Percentiles rank a stretch among this genome's conserved stretches.
Conservation (phyloP, 2,329 filamentous ascomycete genomes). For the Sporothrix humicola region DNA sequence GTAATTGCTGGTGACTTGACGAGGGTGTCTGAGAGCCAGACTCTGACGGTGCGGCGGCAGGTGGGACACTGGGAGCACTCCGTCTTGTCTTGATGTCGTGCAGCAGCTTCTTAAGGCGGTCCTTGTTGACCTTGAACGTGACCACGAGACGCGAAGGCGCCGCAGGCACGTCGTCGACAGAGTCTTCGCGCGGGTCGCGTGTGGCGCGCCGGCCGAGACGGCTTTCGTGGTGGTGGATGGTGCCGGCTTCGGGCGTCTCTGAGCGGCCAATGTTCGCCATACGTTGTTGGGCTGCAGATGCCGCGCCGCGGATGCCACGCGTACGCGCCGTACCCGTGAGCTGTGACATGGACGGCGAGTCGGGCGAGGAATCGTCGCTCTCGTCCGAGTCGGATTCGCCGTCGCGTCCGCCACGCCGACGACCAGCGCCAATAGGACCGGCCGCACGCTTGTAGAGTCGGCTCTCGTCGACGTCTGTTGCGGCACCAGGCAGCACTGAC, state of each 20-base stretch:
- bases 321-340: conserved; percentile 75
- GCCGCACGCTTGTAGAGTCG: conserved; percentile 81
- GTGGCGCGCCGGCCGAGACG: conserved; percentile 66
- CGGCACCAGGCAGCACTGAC: conserved; percentile 87
- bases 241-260: conserved; percentile 79
- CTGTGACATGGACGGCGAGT: conserved; percentile 81
- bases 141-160: conserved; percentile 73
- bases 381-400: conserved; percentile 88
- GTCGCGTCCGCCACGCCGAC: conserved; percentile 54
- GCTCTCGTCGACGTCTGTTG: conserved; percentile 78
- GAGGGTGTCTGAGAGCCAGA: conserved; percentile 53
- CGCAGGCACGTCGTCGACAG: conserved; percentile 62
- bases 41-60: conserved; percentile 35
- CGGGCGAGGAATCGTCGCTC: conserved; percentile 83
- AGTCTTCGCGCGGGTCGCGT: conserved; percentile 68
- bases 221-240: conserved; percentile 72
- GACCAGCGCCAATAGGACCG: conserved; percentile 57
- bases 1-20: conserved; percentile 26
- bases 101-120: conserved; percentile 71
- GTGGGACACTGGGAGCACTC: conserved; percentile 1
- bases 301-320: conserved; percentile 86
- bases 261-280: conserved; percentile 84
- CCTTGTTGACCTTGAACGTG: conserved; percentile 73
- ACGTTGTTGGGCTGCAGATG: conserved; percentile 82
- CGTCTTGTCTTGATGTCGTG: conserved; percentile 46